phyloP scores from a whole-genome alignment of 208 protist genomes.

The Trypanosoma mega region DNA sequence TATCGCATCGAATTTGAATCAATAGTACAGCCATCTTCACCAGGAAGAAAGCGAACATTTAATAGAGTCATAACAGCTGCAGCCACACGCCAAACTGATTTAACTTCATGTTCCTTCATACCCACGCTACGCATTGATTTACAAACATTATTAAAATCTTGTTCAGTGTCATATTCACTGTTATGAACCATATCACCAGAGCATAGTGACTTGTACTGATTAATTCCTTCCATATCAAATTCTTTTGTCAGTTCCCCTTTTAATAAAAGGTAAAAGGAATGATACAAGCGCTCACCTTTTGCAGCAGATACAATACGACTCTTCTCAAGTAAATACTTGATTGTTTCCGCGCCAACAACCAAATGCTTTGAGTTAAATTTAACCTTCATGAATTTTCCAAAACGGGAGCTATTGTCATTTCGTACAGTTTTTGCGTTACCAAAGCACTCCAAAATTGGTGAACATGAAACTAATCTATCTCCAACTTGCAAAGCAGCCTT shows the following conservation, averaged over 20 bases:
- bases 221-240: conserved; percentile 9
- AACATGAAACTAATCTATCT: conserved; percentile 43
- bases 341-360: conserved; percentile 36
- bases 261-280: conserved; percentile 67
- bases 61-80: conserved; percentile 68
- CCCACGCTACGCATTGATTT: conserved; percentile 25
- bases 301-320: conserved; percentile 36
- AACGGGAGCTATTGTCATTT: conserved; percentile 66
- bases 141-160: conserved; percentile 33
- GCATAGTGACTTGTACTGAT: conserved; percentile 19
- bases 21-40: conserved; percentile 8
- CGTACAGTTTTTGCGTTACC: conserved; percentile 74
- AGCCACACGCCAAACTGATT: conserved; percentile 25
- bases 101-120: conserved; percentile 23
- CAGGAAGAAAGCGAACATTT: conserved; percentile 54
- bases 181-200: conserved; percentile 18
- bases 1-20: conserved; percentile 16
- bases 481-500: conserved; percentile 26
- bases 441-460: conserved; percentile 76
- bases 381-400: conserved; percentile 54
- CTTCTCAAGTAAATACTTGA: conserved; percentile 59
- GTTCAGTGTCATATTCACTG: conserved; percentile 27
- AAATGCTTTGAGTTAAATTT: conserved; percentile 34
- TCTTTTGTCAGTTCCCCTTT: conserved; percentile 1
- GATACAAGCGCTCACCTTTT: conserved; percentile 73